Percentiles rank a stretch among this genome's conserved stretches.
Conservation (phyloP, 306 rosid genomes). For the Cucurbita pepo region DNA sequence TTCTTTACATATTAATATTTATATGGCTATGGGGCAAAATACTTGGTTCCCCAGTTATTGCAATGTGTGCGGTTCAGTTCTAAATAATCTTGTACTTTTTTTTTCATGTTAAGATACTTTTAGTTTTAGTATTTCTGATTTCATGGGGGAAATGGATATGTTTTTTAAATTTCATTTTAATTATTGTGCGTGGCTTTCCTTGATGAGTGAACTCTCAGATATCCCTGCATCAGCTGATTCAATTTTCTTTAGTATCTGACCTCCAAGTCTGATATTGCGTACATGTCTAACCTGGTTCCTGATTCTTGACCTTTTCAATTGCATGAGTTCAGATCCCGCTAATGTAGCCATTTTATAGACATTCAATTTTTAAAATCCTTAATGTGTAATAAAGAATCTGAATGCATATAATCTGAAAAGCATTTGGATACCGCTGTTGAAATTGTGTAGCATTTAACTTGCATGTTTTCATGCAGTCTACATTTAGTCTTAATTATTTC, state of each 20-base stretch:
- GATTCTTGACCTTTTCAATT: not conserved
- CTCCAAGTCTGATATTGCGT: not conserved
- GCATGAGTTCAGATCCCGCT: not conserved
- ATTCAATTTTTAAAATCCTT: not conserved
- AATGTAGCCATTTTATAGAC: not conserved
- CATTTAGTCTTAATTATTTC: not conserved
- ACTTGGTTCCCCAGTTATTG: not conserved
- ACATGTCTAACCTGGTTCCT: not conserved
- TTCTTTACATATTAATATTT: not conserved
- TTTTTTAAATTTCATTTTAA: no score
- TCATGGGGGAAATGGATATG: not conserved
- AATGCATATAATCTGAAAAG: not conserved
- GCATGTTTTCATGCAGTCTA: not conserved
- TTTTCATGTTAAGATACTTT: not conserved
- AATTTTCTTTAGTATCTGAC: not conserved
- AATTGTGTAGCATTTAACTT: not conserved
- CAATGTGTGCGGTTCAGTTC: not conserved
- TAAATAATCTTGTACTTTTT: not conserved
- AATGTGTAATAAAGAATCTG: not conserved
- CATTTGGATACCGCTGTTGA: not conserved
- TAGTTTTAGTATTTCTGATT: constrained; percentile 1
- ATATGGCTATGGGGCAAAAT: not conserved
- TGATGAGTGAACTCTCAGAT: not conserved
- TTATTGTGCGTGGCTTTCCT: not conserved
- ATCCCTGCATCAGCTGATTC: not conserved